These are phyloP conservation scores for Trematosphaeria pertusa DNA, from an alignment of 2,329 filamentous ascomycete species.

Conservation along the genomic window DNA sequence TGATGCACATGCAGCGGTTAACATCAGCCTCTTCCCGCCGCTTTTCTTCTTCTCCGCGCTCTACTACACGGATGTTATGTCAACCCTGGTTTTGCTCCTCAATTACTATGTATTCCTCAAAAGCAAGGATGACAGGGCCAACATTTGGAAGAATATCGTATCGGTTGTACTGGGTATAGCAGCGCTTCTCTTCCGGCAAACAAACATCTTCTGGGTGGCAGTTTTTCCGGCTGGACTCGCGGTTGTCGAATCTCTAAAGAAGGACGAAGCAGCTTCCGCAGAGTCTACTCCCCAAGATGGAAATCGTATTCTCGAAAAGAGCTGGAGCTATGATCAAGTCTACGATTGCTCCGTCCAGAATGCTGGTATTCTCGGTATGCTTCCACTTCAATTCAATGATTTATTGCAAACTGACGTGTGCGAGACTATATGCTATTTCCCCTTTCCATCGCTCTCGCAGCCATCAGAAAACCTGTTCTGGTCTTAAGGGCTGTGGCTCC, in stretches of 20 bases:
- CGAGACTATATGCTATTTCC: constrained; percentile 43
- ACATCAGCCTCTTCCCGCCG: constrained; percentile 84
- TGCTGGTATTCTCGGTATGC: constrained; percentile 32
- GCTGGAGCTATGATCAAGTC: constrained; percentile 32
- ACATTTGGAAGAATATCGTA: constrained; percentile 18
- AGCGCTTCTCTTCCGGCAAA: constrained; percentile 83
- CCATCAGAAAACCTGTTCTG: constrained; percentile 51
- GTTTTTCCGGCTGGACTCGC: constrained; percentile 71
- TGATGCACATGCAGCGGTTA: constrained; percentile 70
- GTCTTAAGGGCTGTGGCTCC: constrained; percentile 54
- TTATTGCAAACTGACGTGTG: constrained; percentile 8
- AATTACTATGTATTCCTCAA: constrained; percentile 65
- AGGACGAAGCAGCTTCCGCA: constrained; percentile 7
- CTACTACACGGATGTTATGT: constrained; percentile 93
- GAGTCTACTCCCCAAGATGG: not conserved
- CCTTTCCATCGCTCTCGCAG: constrained; percentile 69
- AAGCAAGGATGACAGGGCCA: constrained; percentile 19
- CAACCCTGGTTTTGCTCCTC: constrained; percentile 75
- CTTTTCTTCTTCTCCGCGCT: constrained; percentile 95
- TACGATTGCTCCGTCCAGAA: constrained; percentile 31
- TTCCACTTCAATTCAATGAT: not conserved
- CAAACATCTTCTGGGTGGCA: constrained; percentile 95
- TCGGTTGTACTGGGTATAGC: constrained; percentile 67
- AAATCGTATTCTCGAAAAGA: constrained; percentile 15
- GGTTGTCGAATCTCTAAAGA: constrained; percentile 38